phyloP scores from a whole-genome alignment of 345 rosid genomes.

The Hypericum perforatum region DNA sequence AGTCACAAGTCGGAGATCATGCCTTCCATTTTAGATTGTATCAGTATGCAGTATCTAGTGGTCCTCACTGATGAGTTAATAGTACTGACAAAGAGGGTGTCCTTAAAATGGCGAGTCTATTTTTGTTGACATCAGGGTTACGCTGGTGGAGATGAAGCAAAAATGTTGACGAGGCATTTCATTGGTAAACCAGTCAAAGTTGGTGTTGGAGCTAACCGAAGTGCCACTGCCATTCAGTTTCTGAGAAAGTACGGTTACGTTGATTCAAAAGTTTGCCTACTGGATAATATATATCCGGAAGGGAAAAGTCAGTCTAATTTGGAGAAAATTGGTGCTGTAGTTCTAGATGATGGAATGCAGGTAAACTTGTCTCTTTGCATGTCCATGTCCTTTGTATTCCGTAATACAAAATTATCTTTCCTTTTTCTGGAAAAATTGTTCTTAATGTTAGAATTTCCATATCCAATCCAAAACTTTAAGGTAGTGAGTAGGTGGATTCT shows the following conservation, averaged over 20 bases:
- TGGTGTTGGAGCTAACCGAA: slow-evolving; percentile 69
- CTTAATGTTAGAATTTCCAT: too few species aligned
- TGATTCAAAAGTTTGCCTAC: slow-evolving; percentile 19
- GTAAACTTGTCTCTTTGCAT: slow-evolving; percentile 18
- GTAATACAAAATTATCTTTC: background rate
- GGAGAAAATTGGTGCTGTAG: slow-evolving; percentile 31
- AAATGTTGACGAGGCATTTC: slow-evolving; percentile 69
- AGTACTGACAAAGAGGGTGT: background rate
- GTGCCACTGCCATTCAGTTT: slow-evolving; percentile 44
- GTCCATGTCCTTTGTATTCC: background rate
- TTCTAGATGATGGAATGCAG: slow-evolving; percentile 96
- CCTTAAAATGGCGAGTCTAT: background rate
- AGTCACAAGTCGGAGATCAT: too few species aligned
- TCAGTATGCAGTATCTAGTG: too few species aligned
- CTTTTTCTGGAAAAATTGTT: background rate
- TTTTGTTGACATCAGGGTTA: slow-evolving; percentile 40
- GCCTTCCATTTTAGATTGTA: too few species aligned
- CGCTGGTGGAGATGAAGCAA: slow-evolving; percentile 86
- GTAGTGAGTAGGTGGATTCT: too few species aligned
- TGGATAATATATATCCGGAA: slow-evolving; percentile 8
- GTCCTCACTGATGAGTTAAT: background rate
- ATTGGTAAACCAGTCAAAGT: slow-evolving; percentile 29
- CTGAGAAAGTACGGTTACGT: slow-evolving; percentile 42
- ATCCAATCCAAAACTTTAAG: too few species aligned
- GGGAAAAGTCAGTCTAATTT: slow-evolving; percentile 13